Evolutionary conservation across 108 stramenopile species (phyloP), one percentile per base, ranked within the genome.

Genomic region (Skeletonema menzelii): DNA sequence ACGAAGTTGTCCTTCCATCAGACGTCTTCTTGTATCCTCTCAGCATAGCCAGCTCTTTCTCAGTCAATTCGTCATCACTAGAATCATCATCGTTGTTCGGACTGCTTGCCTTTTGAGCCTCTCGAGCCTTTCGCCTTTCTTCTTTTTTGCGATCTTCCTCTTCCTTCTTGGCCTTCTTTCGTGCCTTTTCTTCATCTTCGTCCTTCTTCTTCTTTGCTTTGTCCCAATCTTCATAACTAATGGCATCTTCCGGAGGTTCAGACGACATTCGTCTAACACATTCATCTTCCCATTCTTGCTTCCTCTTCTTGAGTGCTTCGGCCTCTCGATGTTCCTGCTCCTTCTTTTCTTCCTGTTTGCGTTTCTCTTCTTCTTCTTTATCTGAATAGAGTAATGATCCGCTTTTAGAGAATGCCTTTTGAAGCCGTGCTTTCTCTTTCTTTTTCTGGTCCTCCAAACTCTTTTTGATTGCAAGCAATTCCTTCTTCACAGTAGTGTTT

Each of bases 1-100:
- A 99, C 34, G 93, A 94, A 11, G 98, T 99, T 72, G 85, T 84
- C 22, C 92, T 75, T 30, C 98, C 98, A 78, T 99, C 97, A n/a
- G 80, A 74, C 17, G 93, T 94, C 72, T 88, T 96, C 76, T 97
- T 97, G 92, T 99, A 99, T 11, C 98, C 98, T 17, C 94, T 72
- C 57, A 95, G 58, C 57, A 70, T 68, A 8, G 75, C 73, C 56
- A 92, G 35, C 64, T 89, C 91, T 34, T 77, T 74, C 69, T 89
- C 94, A 6, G 91, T 91, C 32, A 90, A 69, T 59, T 87, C 86
- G 35, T 93, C 95, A 28, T 92, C 91, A 59, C 59, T 62, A 22
- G 63, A 67, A 17, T 87, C 83, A 20, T 78, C 73, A 61, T 78
- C 73, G 0, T 75, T 67, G 17, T 81, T 70, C 26, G 64, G 47